Base-by-base conservation (phyloP, 2,329 filamentous ascomycete species). In the Colletotrichum abscissum region DNA sequence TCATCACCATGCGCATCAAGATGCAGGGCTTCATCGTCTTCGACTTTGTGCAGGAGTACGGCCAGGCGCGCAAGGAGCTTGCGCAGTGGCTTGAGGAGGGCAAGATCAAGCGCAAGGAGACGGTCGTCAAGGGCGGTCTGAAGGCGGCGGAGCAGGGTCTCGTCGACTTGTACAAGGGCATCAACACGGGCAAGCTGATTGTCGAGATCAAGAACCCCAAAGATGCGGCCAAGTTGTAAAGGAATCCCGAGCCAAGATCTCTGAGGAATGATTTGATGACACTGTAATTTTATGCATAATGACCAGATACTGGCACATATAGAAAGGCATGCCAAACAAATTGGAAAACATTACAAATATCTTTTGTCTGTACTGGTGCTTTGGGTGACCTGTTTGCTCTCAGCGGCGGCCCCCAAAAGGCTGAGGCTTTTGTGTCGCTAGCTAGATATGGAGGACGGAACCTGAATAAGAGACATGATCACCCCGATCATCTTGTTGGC, bases 11-110 rank as follows among this genome's bases (percentile, higher is more conserved):
- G 86, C 83, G 89, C 73, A 88, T 91, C 78, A 87, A 84, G 66
- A 90, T 94, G 86, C 87, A 92, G 82, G 92, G 92, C 0, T 95
- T 95, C 82, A 92, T 95, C 74, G 88, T 94, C 62, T 89, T 93
- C 68, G 93, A 95, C 80, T 94, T 88, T 78, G 82, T 81, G 5
- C 83, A 88, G 65, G 86, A 92, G 78, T 93, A 88, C 79, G 78
- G 86, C 0, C 80, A 83, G 55, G 93, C 92, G 1, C 82, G 88
- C 76, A 84, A 88, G 78, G 87, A 94, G 77, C 83, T 95, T 16
- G 87, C 87, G 1, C 81, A 88, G 75, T 95, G 93, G 93, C 79
- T 94, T n/a, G 84, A 85, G 2, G 90, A 94, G 79, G 93, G 93
- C 63, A 94, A 92, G 83, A 81, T 95, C 75, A 90, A 93, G 87